Base-by-base conservation (phyloP, 306 rosid species). In the Pterocarpus macrocarpus region DNA sequence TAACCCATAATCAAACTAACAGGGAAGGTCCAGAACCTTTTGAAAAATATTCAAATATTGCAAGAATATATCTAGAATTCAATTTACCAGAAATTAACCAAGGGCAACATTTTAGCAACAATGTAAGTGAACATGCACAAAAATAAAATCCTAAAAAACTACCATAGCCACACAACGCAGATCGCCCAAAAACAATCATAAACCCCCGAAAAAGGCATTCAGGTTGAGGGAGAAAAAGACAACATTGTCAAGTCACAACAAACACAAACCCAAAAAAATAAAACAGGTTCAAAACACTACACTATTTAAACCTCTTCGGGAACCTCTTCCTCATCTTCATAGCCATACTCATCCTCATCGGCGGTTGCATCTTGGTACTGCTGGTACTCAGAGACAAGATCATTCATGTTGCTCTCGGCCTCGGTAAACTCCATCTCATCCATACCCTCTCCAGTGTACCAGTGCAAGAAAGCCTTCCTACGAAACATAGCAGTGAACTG, bases 301-400 rank as follows among this genome's bases (percentile, higher is more conserved):
- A 71, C 47, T 67, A 55, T 8, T 47, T 78, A 82, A 91, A 35
- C 92, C 41, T 88, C 92, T 56, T 86, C 87, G 0, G 12, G 84
- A 32, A 14, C 82, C 3, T 75, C 91, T 1, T 87, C 89, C 63
- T 85, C 91, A 1, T 85, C 87, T 69, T 89, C 92, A 14, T 82
- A 87, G 2, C 81, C 86, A 2, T 73, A 79, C 8, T 80, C 92
- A 15, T 89, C 92, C 13, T 87, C 88, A 3, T 89, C 91, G 0
- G 92, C 89, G 66, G 91, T 89, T 8, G 90, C 92, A 75, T 87
- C 92, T 45, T 89, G 92, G 83, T 89, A 89, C 57, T 89, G 91
- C 77, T 89, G 91, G 82, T 89, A 85, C 86, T 89, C 87, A 0
- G 91, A 87, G 22, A 89, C 91, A 15, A 85, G 81, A 65, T 90